A percentile compares a stretch with the other conserved stretches of the same genome.
These are phyloP conservation scores for Aleurites moluccanus DNA, from an alignment of 441 rosid genomes.

Conservation along the genomic window DNA sequence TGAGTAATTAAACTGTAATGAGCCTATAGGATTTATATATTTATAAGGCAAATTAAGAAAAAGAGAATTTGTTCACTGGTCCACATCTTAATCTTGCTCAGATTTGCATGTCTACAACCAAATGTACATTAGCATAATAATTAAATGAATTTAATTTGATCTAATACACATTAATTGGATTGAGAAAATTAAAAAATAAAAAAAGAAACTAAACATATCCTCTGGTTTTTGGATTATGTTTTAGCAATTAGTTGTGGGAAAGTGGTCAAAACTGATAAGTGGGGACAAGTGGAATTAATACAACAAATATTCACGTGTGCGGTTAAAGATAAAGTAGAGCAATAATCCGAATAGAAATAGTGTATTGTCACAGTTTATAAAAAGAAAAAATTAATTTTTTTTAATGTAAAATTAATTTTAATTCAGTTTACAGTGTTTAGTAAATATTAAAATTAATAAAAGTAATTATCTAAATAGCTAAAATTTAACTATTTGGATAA, in stretches of 20 bases:
- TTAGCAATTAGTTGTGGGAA: not conserved
- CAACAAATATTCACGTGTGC: conserved; percentile 34
- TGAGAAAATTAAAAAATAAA: not conserved
- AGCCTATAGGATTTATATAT: no score
- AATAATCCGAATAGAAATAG: not conserved
- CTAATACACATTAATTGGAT: not conserved
- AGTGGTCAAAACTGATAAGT: conserved; percentile 26
- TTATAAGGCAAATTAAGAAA: not conserved
- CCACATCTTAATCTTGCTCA: conserved; percentile 18
- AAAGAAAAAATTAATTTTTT: no score
- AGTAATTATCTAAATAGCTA: no score
- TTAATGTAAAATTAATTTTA: no score
- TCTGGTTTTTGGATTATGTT: conserved; percentile 1
- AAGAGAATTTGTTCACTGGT: conserved; percentile 11
- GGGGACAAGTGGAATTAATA: conserved; percentile 38
- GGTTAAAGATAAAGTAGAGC: not conserved
- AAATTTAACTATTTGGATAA: no score
- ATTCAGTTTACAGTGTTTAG: no score
- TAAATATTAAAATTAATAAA: no score
- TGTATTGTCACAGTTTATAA: no score
- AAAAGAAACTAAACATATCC: no score
- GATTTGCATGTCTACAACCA: conserved; percentile 35
- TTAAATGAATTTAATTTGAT: not conserved
- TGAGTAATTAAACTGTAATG: not conserved
- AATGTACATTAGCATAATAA: conserved; percentile 25